Percentiles rank a stretch among this genome's conserved stretches.
Evolutionary conservation across 306 rosid genomes (phyloP).

Genomic region (Gastrolobium villosum): DNA sequence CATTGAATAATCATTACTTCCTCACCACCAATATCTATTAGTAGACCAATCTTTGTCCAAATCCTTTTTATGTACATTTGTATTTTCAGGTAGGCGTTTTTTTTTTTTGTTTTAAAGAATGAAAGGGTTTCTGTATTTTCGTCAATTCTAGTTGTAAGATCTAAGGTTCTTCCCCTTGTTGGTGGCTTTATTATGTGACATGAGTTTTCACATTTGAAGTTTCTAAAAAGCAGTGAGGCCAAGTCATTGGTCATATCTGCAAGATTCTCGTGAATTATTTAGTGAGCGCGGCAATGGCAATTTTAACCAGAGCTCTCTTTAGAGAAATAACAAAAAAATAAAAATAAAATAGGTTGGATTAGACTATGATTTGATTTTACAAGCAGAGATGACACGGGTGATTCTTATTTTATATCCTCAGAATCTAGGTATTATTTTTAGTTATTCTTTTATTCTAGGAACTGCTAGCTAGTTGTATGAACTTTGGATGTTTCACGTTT

Average conservation of each 20-base stretch:
- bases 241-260: slow-evolving; percentile 47
- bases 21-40: background rate
- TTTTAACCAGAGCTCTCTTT: slow-evolving; percentile 6
- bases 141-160: background rate
- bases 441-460: background rate
- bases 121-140: background rate
- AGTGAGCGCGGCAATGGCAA: slow-evolving; percentile 1
- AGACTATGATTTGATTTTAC: slow-evolving; percentile 46
- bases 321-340: background rate
- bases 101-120: background rate
- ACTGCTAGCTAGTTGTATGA: background rate
- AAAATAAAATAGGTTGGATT: slow-evolving; percentile 34
- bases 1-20: slow-evolving; percentile 11
- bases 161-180: slow-evolving; percentile 27
- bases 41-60: background rate
- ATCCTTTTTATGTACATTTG: background rate
- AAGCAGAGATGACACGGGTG: background rate
- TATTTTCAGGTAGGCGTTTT: background rate
- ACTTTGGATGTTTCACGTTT: slow-evolving; percentile 35
- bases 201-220: slow-evolving; percentile 36
- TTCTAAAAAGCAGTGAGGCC: slow-evolving; percentile 32
- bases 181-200: slow-evolving; percentile 21
- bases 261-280: slow-evolving; percentile 37
- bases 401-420: background rate
- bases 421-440: slow-evolving; percentile 20